Evolutionary conservation across 345 rosid genomes (phyloP).

Genomic region (Euclidium syriacum): DNA sequence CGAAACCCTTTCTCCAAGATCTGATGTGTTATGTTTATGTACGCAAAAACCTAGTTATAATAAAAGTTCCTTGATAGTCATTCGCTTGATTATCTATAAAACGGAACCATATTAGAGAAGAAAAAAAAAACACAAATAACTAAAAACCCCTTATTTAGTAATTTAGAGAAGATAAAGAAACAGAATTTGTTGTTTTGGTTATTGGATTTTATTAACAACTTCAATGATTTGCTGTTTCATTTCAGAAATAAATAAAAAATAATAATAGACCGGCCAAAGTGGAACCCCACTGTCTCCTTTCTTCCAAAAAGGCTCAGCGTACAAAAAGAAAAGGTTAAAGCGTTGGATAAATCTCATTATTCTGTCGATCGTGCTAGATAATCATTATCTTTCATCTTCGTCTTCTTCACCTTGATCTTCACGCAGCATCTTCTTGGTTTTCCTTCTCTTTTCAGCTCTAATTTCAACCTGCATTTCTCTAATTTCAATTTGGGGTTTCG

Average conservation of each 20-base stretch:
- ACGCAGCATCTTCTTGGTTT: background rate
- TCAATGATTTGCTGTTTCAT: constrained; percentile 12
- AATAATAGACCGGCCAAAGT: constrained; percentile 24
- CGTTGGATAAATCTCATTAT: background rate
- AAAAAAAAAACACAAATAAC: background rate
- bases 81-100: background rate
- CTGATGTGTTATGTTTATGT: too few relatives aligned
- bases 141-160: background rate
- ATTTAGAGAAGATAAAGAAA: background rate
- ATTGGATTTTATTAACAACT: background rate
- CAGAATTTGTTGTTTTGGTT: background rate
- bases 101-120: background rate
- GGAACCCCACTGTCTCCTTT: constrained; percentile 35
- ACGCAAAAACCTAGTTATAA: too few relatives aligned
- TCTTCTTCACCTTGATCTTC: background rate
- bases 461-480: constrained; percentile 9
- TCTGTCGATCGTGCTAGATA: constrained; percentile 12
- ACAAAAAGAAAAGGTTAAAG: background rate
- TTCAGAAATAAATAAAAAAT: background rate
- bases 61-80: background rate
- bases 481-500: background rate
- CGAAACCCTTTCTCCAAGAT: background rate
- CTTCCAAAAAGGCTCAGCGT: constrained; percentile 5
- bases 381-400: constrained; percentile 18
- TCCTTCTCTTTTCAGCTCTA: background rate